A percentile compares a stretch with the other conserved stretches of the same genome.
phyloP scores from a whole-genome alignment of 768 basidiomycete species.

The Lactarius akahatsu region DNA sequence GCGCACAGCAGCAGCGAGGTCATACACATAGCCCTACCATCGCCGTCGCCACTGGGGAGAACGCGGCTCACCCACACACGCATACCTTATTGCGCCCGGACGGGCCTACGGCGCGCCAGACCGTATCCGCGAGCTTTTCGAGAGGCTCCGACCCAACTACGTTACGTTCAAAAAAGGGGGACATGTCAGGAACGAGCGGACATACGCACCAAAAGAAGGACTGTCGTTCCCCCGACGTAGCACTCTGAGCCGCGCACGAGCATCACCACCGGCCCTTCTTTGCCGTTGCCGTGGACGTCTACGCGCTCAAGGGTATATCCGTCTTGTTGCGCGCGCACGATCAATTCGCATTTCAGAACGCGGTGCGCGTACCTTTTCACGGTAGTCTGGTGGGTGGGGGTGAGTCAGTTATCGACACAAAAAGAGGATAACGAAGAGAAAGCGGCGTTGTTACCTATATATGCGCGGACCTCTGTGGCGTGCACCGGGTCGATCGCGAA shows the following conservation, averaged over 20 bases:
- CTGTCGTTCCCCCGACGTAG: conserved; percentile 87
- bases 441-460: conserved; percentile 56
- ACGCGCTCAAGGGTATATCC: conserved; percentile 85
- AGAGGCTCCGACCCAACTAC: conserved; percentile 83
- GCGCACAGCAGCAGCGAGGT: conserved; percentile 70
- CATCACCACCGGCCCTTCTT: conserved; percentile 5
- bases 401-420: no score
- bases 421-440: background rate
- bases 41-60: no score
- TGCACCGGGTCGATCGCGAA: conserved; percentile 82
- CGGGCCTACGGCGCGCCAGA: conserved; percentile 77
- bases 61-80: background rate
- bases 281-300: conserved; percentile 58
- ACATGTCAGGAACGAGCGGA: background rate
- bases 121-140: conserved; percentile 61
- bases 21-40: conserved; percentile 79
- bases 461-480: conserved; percentile 74
- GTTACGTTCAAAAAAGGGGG: background rate
- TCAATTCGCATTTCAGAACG: background rate
- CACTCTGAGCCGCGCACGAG: conserved; percentile 66
- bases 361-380: conserved; percentile 66
- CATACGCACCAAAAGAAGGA: conserved; percentile 74
- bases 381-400: conserved; percentile 50
- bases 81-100: conserved; percentile 86
- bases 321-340: conserved; percentile 49